Percentiles rank a stretch among this genome's conserved stretches.
Evolutionary conservation across 352 stramenopile species (phyloP).

Genomic region (Phytophthora ohioensis): DNA sequence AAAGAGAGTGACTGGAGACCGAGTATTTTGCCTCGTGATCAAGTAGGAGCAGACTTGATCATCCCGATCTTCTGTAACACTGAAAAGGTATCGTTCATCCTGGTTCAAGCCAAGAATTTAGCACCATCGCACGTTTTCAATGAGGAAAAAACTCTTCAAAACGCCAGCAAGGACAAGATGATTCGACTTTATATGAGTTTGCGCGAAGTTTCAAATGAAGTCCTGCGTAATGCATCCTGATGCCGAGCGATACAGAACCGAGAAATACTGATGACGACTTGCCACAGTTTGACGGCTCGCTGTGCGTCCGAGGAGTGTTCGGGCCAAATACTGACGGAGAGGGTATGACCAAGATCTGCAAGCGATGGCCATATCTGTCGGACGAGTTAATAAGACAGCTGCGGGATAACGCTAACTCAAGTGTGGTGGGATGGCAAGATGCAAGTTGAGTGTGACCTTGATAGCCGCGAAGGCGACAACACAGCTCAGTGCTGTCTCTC

Average conservation of each 20-base stretch:
- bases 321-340: not conserved
- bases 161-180: not conserved
- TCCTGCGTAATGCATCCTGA: not conserved
- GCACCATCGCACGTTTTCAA: conserved; percentile 4
- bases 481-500: not conserved
- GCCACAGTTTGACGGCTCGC: not conserved
- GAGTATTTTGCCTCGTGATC: not conserved
- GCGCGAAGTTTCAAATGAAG: not conserved
- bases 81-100: conserved; percentile 7
- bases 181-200: conserved; percentile 8
- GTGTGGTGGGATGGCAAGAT: conserved; percentile 1
- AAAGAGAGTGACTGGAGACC: not conserved
- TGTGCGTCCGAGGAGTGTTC: conserved; percentile 6
- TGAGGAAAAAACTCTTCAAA: not conserved
- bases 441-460: conserved; percentile 1
- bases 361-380: not conserved
- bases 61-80: not conserved
- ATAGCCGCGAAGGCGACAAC: not conserved
- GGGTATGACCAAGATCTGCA: not conserved
- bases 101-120: conserved; percentile 1
- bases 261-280: not conserved
- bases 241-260: not conserved
- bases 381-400: not conserved
- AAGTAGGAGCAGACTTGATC: not conserved
- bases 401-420: not conserved